These are phyloP conservation scores for Neoarthrinium moseri DNA, from an alignment of 2,329 filamentous ascomycete species.

Conservation along the genomic window DNA sequence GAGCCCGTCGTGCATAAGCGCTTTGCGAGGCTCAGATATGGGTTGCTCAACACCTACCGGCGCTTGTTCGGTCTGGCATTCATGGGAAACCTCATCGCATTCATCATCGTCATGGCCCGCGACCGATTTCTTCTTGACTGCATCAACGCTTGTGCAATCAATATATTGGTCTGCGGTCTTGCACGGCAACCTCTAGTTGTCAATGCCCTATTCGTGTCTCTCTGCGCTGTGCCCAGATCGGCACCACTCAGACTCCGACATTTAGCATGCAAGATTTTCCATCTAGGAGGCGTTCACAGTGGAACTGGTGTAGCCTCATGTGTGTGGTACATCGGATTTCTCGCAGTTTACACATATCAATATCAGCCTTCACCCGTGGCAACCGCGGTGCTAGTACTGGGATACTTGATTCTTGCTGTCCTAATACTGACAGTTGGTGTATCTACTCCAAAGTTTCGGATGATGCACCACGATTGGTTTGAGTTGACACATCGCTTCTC, in stretches of 20 bases:
- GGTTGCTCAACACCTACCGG: conserved; percentile 2
- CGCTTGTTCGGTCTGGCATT: background rate
- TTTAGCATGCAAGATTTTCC: conserved; percentile 50
- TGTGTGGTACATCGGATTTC: conserved; percentile 43
- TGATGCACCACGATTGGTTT: conserved; percentile 65
- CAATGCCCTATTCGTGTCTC: conserved; percentile 47
- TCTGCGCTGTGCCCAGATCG: conserved; percentile 43
- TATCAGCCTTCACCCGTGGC: conserved; percentile 37
- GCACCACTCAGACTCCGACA: conserved; percentile 48
- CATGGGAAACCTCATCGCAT: conserved; percentile 1
- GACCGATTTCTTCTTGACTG: background rate
- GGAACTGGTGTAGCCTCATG: conserved; percentile 48
- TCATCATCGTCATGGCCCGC: conserved; percentile 3
- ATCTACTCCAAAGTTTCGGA: conserved; percentile 64
- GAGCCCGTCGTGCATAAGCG: background rate
- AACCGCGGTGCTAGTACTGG: conserved; percentile 52
- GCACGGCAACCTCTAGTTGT: conserved; percentile 55
- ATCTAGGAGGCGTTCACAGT: conserved; percentile 52
- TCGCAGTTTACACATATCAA: background rate
- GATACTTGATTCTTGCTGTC: conserved; percentile 28
- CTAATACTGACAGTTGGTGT: conserved; percentile 47
- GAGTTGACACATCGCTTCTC: conserved; percentile 53
- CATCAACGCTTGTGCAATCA: conserved; percentile 42
- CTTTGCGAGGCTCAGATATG: background rate
- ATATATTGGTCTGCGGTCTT: conserved; percentile 48